Conservation (phyloP, 257 asterid species). For the Cruciata laevipes region DNA sequence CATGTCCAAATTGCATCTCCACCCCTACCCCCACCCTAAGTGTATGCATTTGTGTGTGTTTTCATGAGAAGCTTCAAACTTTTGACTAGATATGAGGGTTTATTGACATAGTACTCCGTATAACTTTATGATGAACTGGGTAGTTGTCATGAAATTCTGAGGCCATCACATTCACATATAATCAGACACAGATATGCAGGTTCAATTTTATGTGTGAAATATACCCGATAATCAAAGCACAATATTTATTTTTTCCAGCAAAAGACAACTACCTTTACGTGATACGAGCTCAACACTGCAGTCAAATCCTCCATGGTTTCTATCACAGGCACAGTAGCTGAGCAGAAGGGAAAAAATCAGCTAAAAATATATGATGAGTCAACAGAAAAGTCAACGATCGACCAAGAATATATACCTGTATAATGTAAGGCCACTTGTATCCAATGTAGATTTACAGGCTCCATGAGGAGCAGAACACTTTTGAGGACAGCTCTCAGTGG, state of each 20-base stretch:
- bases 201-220: not conserved
- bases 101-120: not conserved
- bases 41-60: not conserved
- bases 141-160: not conserved
- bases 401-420: constrained; percentile 49
- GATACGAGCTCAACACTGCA: constrained; percentile 83
- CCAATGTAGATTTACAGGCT: constrained; percentile 51
- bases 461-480: constrained; percentile 88
- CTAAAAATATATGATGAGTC: constrained; percentile 9
- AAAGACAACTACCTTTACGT: constrained; percentile 43
- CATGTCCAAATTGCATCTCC: constrained; percentile 12
- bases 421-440: constrained; percentile 64
- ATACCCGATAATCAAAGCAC: not conserved
- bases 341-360: constrained; percentile 10
- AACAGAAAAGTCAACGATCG: not conserved
- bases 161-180: not conserved
- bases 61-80: not conserved
- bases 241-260: not conserved
- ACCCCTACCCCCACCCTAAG: not conserved
- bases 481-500: constrained; percentile 82
- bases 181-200: not conserved
- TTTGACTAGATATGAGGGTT: not conserved
- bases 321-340: constrained; percentile 85
- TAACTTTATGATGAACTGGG: no score
- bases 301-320: constrained; percentile 93